Evolutionary conservation across 768 basidiomycete species (phyloP).

Genomic region (Psilocybe sp.): DNA sequence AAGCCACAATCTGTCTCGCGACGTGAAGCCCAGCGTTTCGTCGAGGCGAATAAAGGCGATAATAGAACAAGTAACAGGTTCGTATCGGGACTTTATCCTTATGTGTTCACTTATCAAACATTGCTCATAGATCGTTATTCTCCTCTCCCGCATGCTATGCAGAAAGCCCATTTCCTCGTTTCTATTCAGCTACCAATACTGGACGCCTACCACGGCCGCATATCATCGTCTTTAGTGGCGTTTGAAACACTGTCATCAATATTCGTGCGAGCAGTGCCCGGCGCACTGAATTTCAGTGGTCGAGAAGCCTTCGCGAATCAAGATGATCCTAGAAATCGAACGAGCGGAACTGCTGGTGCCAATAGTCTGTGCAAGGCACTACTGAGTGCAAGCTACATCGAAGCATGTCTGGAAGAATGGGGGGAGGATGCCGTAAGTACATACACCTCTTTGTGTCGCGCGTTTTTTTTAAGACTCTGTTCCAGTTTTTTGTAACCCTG

Average conservation of each 20-base stretch:
- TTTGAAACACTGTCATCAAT: constrained; percentile 90
- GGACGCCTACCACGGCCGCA: constrained; percentile 70
- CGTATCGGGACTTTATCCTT: constrained; percentile 9
- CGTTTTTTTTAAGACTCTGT: constrained; percentile 2
- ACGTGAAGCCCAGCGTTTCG: constrained; percentile 74
- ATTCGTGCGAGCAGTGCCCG: constrained; percentile 89
- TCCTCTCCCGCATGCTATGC: constrained; percentile 72
- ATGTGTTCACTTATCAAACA: not conserved
- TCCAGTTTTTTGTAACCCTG: constrained; percentile 88
- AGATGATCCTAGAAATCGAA: constrained; percentile 63
- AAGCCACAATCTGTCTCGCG: constrained; percentile 36
- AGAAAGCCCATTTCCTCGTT: constrained; percentile 82
- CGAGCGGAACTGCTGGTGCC: constrained; percentile 80
- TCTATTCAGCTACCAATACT: constrained; percentile 84
- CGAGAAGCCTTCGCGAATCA: constrained; percentile 38
- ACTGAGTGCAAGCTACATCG: constrained; percentile 75
- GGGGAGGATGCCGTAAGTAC: constrained; percentile 81
- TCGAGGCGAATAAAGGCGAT: constrained; percentile 81
- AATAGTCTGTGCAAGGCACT: constrained; percentile 84
- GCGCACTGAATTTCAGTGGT: constrained; percentile 65
- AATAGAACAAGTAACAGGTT: constrained; percentile 90
- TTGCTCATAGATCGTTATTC: constrained; percentile 76
- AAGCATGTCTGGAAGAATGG: constrained; percentile 72
- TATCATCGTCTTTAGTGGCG: constrained; percentile 85
- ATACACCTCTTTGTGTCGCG: constrained; percentile 1